Conservation (phyloP, 495 filamentous ascomycete genomes). For the Sordaria brevicollis region DNA sequence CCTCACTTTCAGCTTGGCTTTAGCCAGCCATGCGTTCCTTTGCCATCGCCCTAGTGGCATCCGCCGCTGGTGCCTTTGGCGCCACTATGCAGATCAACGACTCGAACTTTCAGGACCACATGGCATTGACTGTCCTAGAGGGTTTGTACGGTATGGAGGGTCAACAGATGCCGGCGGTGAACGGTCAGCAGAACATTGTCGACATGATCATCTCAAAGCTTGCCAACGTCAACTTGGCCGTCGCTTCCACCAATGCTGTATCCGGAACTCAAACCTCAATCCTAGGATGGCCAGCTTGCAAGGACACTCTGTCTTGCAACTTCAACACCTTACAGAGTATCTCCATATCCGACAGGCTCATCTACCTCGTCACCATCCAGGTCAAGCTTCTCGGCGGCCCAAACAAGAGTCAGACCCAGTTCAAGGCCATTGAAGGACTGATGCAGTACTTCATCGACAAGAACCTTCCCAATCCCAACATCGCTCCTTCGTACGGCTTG, state of each 20-base stretch:
- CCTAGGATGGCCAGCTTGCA: neutral
- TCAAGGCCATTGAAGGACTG: neutral
- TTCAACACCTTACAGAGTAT: neutral
- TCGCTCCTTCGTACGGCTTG: neutral
- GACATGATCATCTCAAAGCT: neutral
- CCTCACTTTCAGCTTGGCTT: neutral
- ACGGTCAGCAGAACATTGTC: neutral
- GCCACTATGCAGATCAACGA: neutral
- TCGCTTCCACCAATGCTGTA: neutral
- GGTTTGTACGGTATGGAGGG: neutral
- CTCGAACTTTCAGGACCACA: neutral
- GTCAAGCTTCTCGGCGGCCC: neutral
- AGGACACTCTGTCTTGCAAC: neutral
- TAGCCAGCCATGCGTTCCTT: neutral
- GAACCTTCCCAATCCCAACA: neutral
- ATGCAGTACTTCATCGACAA: conserved; percentile 3
- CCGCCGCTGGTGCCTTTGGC: neutral
- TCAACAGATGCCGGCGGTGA: neutral
- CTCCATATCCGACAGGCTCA: neutral
- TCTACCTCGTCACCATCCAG: neutral
- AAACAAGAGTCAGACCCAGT: neutral
- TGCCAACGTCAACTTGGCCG: neutral
- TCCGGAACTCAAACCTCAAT: neutral
- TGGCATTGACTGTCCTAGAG: neutral
- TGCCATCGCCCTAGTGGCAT: neutral